Conservation (phyloP, 2,329 filamentous ascomycete species). For the Stemphylium vesicarium region DNA sequence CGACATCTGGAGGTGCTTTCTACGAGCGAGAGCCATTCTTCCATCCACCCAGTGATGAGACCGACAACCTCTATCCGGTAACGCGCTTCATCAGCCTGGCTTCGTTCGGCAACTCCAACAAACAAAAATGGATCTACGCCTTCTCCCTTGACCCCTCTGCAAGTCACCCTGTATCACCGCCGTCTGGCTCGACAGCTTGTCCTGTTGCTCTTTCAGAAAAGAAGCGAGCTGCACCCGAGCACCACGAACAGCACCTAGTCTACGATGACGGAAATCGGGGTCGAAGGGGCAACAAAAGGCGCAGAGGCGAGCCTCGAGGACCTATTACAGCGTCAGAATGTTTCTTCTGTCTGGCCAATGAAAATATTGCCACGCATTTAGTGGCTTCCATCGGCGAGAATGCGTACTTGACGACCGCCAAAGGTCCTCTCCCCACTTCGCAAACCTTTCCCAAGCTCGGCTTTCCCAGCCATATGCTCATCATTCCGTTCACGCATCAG, state of each 20-base stretch:
- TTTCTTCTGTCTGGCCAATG: slow-evolving; percentile 95
- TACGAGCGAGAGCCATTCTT: slow-evolving; percentile 95
- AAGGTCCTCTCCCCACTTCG: slow-evolving; percentile 80
- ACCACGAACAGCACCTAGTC: slow-evolving; percentile 46
- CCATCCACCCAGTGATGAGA: slow-evolving; percentile 61
- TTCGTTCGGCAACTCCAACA: slow-evolving; percentile 73
- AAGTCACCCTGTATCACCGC: slow-evolving; percentile 66
- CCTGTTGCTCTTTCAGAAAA: slow-evolving; percentile 67
- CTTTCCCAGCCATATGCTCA: slow-evolving; percentile 86
- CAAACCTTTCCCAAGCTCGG: slow-evolving; percentile 73
- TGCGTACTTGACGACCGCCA: slow-evolving; percentile 87
- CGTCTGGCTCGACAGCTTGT: slow-evolving; percentile 74
- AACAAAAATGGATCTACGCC: slow-evolving; percentile 82
- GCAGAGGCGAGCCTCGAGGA: slow-evolving; percentile 40
- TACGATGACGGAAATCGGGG: slow-evolving; percentile 45
- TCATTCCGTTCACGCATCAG: slow-evolving; percentile 85
- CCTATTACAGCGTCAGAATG: slow-evolving; percentile 71
- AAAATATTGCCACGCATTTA: slow-evolving; percentile 82
- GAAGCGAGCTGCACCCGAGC: slow-evolving; percentile 61
- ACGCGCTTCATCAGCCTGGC: slow-evolving; percentile 94
- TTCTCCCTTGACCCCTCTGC: slow-evolving; percentile 67
- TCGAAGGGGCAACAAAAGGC: slow-evolving; percentile 50
- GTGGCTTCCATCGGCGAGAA: slow-evolving; percentile 88
- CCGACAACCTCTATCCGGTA: slow-evolving; percentile 63
- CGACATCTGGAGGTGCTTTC: slow-evolving; percentile 71